Evolutionary conservation across 176 grass and related monocot species (phyloP), one percentile per base, ranked within the genome.

Genomic region (Oryza nivara): DNA sequence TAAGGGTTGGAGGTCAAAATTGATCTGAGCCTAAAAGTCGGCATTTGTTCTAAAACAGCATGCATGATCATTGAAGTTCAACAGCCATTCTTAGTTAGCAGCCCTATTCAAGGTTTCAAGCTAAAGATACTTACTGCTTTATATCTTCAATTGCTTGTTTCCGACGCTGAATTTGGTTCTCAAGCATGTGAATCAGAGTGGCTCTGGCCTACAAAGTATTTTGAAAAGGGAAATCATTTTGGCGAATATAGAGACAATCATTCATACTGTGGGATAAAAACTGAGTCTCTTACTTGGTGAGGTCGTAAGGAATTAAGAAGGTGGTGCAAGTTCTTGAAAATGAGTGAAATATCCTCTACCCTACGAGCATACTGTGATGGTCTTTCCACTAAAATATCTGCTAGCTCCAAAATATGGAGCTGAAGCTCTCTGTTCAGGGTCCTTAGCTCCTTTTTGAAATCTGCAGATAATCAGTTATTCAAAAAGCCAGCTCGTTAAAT

Each of bases 91-190:
- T 76, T 13, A 23, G 13, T 40, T 75, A 48, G 36, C 3, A 11
- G 19, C 61, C 30, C 20, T 67, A 67, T 58, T 58, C 17, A 63
- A 63, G 34, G 17, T 6, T 20, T 22, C 46, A 67, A 82, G 10
- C 66, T 35, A 41, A 71, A 88, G 16, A 76, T 47, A 87, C 83
- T 82, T 66, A 92, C 93, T 89, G 87, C 80, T 92, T 94, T 68
- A 98, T 98, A 82, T 96, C 93, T 86, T 94, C 96, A 74, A 96
- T 85, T 44, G 89, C 93, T 91, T 96, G 88, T 78, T 92, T 96
- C 26, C 91, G 83, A 2, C 76, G 87, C 72, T 98, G 89, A 82
- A 98, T 95, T 54, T 98, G 96, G 72, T 72, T 85, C 85, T 98
- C 89, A 87, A 98, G 88, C 71, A 98, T 89, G 81, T 98, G 93